Base-by-base conservation (phyloP, 495 filamentous ascomycete genomes). In the Aspergillus saccharolyticus region DNA sequence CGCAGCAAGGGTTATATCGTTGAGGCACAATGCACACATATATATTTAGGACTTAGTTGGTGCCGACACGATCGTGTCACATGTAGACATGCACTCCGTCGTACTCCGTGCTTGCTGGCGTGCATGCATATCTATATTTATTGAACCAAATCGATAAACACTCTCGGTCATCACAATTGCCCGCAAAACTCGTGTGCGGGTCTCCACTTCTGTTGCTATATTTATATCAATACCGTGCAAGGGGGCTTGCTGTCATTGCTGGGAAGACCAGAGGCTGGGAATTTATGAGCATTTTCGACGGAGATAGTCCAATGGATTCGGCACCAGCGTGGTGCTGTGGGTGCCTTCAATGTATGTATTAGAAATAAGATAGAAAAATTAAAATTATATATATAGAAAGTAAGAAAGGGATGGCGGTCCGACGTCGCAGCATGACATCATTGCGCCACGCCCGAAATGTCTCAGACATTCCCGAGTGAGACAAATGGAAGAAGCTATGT, bases 351-450 rank as follows among this genome's bases (percentile, higher is more conserved):
- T n/a, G 16, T 50, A 50, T 50, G 47, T 50, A 50, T 50, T 50
- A 49, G 25, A 21, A 45, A 48, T 22, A 48, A 55, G n/a, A 22
- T 22, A 39, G 12, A 39, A 52, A 52, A 45, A 7, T 28, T 28
- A 47, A 43, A 56, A 28, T 24, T 56, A 60, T 53, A 53, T 25
- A 53, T 16, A 60, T 42, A 22, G 44, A 10, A 30, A 48, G 16
- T 30, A 30, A 30, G 48, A 16, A 50, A 30, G 16, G 16, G 47
- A 17, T n/a, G 22, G 47, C 20, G 21, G 21, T 49, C 21, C 17
- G 24, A 28, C 15, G 24, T 28, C 25, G 25, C 4, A 9, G 4
- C 3, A 50, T 50, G 47, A 50, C 47, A 50, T 50, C 47, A 50
- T 33, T 2, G 47, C 22, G 12, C 20, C 10, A 49, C 21, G 33